Percentiles rank a stretch among this genome's conserved stretches.
Conservation (phyloP, 768 basidiomycete genomes). For the Hirschioporus abietinus region DNA sequence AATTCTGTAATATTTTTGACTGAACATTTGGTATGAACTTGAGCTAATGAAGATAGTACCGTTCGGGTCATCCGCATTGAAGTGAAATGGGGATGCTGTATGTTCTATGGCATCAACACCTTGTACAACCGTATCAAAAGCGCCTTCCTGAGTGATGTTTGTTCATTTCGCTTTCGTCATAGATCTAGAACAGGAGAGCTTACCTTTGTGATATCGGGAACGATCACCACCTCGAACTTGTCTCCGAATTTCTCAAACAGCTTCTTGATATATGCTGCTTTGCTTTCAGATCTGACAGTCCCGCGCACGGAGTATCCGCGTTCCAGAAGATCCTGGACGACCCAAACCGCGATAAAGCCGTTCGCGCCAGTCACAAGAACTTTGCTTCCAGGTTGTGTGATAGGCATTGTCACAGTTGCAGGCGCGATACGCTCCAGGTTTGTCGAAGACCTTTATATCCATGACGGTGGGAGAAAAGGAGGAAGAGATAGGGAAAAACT, state of each 20-base stretch:
- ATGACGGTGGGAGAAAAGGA: neutral
- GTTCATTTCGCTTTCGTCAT: neutral
- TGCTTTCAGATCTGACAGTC: conserved; percentile 56
- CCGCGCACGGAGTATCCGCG: conserved; percentile 60
- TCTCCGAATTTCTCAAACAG: conserved; percentile 49
- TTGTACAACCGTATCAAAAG: conserved; percentile 76
- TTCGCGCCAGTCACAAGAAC: conserved; percentile 56
- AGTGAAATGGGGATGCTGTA: conserved; percentile 58
- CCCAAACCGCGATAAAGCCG: conserved; percentile 57
- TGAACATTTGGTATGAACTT: neutral
- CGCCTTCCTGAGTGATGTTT: conserved; percentile 40
- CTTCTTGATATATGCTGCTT: conserved; percentile 51
- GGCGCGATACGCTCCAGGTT: neutral
- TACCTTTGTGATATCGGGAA: conserved; percentile 62
- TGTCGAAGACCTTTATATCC: neutral
- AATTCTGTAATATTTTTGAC: conserved; percentile 36
- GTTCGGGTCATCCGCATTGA: conserved; percentile 38
- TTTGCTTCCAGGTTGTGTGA: conserved; percentile 27
- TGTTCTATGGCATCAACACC: conserved; percentile 71
- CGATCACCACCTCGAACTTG: conserved; percentile 60
- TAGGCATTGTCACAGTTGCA: conserved; percentile 25
- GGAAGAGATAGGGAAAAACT: no score
- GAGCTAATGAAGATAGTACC: conserved; percentile 17
- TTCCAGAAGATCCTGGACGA: conserved; percentile 51
- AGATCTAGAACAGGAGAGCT: conserved; percentile 12